Base-by-base conservation (phyloP, 768 basidiomycete species). In the Cyathus striatus region DNA sequence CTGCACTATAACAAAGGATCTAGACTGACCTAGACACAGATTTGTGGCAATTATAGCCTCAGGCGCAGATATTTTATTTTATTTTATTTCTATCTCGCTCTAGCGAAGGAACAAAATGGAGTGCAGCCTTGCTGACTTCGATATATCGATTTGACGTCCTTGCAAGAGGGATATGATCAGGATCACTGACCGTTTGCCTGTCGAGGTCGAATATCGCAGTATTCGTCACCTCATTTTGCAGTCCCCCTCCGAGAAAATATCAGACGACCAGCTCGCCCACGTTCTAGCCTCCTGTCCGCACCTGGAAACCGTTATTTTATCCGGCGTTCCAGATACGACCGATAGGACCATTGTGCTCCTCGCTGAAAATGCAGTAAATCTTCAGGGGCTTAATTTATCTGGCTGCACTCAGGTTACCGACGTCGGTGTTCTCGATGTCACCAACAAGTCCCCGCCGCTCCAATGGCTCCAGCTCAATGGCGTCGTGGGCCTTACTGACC, bases 321-420 rank as follows among this genome's bases (percentile, higher is more conserved):
- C 75, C 12, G 83, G 82, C n/a, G 73, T 85, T 12, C 68, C 70
- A 41, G 75, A 80, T 47, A 72, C 79, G 13, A 79, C 82, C 21
- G 87, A 94, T 68, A 70, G 72, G 49, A 81, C 87, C 5, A 59
- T 94, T 34, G 68, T 77, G 27, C 61, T 73, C 14, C 70, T 94
- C 32, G 83, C 86, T 6, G 62, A 66, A 44, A 72, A 67, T 36
- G 85, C 90, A 27, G 64, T 68, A 14, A 77, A 80, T 43, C 68
- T 97, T 5, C 79, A 84, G 46, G 84, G 85, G 16, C 59, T 96
- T 42, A 85, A 90, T 60, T 54, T 96, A 45, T 76, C 78, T 44
- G 82, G 81, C 14, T 96, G 93, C 65, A 70, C 69, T 24, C 67
- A 73, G 47, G 70, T 97, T 37, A 86, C 88, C 14, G 90, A 94